These are phyloP conservation scores for Irpex sp. DNA, from an alignment of 1,284 basidiomycete genomes.

Conservation along the genomic window DNA sequence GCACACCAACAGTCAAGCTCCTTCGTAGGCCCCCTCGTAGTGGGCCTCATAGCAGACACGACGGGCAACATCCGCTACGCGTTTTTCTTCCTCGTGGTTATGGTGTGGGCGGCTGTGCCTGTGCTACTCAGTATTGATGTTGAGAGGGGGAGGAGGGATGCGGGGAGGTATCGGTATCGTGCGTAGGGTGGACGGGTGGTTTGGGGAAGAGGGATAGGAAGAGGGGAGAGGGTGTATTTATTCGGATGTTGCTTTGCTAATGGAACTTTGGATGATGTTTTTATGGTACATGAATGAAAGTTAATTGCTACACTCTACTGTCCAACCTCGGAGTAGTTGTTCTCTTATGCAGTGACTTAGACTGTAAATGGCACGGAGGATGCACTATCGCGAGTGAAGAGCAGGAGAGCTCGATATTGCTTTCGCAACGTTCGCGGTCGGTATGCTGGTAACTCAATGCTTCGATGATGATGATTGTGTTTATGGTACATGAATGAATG, in stretches of 20 bases:
- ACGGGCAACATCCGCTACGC: slow-evolving; percentile 89
- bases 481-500: neutral
- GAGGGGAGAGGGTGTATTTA: too few species aligned
- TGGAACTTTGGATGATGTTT: neutral
- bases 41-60: slow-evolving; percentile 80
- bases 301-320: neutral
- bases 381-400: too few species aligned
- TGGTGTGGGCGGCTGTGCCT: slow-evolving; percentile 81
- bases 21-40: slow-evolving; percentile 84
- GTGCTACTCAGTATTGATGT: slow-evolving; percentile 70
- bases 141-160: slow-evolving; percentile 64
- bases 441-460: too few species aligned
- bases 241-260: too few species aligned
- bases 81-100: slow-evolving; percentile 81
- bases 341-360: neutral
- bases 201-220: too few species aligned
- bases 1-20: slow-evolving; percentile 55
- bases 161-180: slow-evolving; percentile 40
- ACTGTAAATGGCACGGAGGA: too few species aligned
- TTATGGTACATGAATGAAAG: neutral
- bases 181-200: too few species aligned
- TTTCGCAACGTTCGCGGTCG: too few species aligned
- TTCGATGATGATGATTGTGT: neutral
- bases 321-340: neutral
- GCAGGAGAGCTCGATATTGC: too few species aligned